A percentile compares a stretch with the other conserved stretches of the same genome.
Evolutionary conservation across 345 rosid genomes (phyloP).

Genomic region (Camelina laxa): DNA sequence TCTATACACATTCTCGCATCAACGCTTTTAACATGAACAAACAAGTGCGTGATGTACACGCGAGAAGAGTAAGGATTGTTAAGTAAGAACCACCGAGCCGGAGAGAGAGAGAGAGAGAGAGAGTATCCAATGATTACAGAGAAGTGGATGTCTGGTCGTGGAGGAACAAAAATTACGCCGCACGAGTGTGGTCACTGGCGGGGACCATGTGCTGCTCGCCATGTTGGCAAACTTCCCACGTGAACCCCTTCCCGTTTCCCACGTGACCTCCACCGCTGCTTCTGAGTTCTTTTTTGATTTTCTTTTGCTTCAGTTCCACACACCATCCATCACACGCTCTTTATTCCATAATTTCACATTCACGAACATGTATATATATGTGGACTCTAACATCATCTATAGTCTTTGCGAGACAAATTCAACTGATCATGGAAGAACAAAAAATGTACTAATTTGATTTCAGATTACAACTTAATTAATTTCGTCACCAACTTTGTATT

Average conservation of each 20-base stretch:
- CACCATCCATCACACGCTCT: neutral
- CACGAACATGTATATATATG: neutral
- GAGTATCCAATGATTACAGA: constrained; percentile 47
- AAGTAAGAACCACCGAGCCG: neutral
- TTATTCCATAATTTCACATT: neutral
- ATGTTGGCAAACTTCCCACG: constrained; percentile 32
- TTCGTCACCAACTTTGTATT: too few relatives aligned
- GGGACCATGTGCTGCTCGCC: constrained; percentile 37
- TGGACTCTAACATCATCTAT: neutral
- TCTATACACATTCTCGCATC: neutral
- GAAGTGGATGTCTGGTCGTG: constrained; percentile 43
- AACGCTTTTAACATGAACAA: neutral
- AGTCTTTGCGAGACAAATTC: neutral
- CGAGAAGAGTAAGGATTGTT: neutral
- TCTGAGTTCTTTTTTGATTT: neutral
- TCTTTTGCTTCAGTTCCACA: constrained; percentile 4
- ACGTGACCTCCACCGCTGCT: constrained; percentile 38
- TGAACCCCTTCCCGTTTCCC: constrained; percentile 32
- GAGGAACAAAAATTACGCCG: constrained; percentile 48
- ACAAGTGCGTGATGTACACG: constrained; percentile 19
- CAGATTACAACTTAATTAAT: too few relatives aligned
- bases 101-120: neutral
- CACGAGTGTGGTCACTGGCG: constrained; percentile 42
- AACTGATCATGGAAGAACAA: too few relatives aligned
- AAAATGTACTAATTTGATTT: neutral